Conservation (phyloP, 805 yeast species). For the Lachancea quebecensis region DNA sequence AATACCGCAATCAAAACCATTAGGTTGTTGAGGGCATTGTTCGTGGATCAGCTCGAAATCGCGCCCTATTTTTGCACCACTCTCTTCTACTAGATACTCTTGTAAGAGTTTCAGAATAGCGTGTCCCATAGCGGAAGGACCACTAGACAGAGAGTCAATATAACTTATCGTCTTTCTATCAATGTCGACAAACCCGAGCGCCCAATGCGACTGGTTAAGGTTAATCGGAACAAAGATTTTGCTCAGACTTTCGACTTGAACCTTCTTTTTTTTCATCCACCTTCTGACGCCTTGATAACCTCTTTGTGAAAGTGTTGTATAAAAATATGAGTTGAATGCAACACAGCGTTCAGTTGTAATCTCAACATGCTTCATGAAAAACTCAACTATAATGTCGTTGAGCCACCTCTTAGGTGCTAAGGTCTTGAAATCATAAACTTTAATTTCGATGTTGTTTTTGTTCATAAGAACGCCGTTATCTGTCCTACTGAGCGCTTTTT, state of each 20-base stretch:
- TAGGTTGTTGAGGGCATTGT: slow-evolving; percentile 75
- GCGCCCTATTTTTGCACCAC: slow-evolving; percentile 36
- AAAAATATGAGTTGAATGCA: slow-evolving; percentile 86
- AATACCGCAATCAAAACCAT: slow-evolving; percentile 94
- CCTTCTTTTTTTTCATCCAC: slow-evolving; percentile 77
- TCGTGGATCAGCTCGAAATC: slow-evolving; percentile 30
- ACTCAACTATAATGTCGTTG: slow-evolving; percentile 86
- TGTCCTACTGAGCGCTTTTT: slow-evolving; percentile 26
- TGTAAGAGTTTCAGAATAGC: slow-evolving; percentile 42
- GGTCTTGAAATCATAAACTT: slow-evolving; percentile 62
- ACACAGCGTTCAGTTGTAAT: slow-evolving; percentile 39
- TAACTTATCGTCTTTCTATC: slow-evolving; percentile 51
- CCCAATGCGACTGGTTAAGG: slow-evolving; percentile 83
- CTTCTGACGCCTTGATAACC: slow-evolving; percentile 79
- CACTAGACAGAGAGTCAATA: slow-evolving; percentile 62
- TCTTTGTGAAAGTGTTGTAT: slow-evolving; percentile 55
- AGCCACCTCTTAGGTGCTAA: slow-evolving; percentile 72
- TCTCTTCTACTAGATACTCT: slow-evolving; percentile 63
- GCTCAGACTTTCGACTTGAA: slow-evolving; percentile 56
- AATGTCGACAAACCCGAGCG: slow-evolving; percentile 72
- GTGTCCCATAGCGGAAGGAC: slow-evolving; percentile 31
- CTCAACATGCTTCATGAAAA: slow-evolving; percentile 45
- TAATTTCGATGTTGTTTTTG: slow-evolving; percentile 48
- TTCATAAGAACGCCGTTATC: slow-evolving; percentile 24
- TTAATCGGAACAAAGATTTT: slow-evolving; percentile 82